phyloP scores from a whole-genome alignment of 1,139 yeast genomes.

The Saccharomyces hybrid region DNA sequence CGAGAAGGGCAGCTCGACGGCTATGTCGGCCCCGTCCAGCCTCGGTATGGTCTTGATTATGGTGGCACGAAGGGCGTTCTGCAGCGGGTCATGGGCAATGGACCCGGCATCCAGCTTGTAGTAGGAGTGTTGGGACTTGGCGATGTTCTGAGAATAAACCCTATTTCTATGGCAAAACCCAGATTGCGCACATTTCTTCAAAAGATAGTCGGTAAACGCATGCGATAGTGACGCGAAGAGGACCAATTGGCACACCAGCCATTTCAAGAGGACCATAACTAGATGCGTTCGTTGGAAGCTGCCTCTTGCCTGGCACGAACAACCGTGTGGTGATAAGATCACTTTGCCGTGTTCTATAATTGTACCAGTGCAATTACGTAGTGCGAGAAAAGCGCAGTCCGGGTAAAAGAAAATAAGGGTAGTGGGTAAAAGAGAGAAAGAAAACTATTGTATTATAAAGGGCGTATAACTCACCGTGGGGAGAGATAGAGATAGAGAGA shows the following conservation, averaged over 20 bases:
- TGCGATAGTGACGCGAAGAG: constrained; percentile 4
- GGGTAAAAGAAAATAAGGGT: not conserved
- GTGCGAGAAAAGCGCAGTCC: not conserved
- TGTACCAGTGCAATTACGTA: not conserved
- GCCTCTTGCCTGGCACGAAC: too few relatives aligned
- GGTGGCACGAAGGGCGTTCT: constrained; percentile 19
- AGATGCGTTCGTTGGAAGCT: not conserved
- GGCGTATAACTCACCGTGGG: not conserved
- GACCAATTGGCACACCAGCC: constrained; percentile 1
- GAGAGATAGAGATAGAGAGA: not conserved
- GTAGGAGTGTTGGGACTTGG: constrained; percentile 35
- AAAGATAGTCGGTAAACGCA: constrained; percentile 37
- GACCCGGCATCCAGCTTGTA: constrained; percentile 47
- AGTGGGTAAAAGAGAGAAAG: not conserved
- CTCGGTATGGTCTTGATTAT: constrained; percentile 20
- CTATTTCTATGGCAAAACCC: constrained; percentile 84
- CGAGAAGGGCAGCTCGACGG: constrained; percentile 45
- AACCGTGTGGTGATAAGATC: too few relatives aligned
- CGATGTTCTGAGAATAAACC: constrained; percentile 51
- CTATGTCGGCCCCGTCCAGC: constrained; percentile 11
- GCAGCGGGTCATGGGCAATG: constrained; percentile 28
- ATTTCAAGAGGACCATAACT: not conserved
- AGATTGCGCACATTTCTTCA: constrained; percentile 72
- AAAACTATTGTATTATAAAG: not conserved
- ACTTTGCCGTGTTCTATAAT: not conserved